Percentiles rank a stretch among this genome's conserved stretches.
Evolutionary conservation across 2,329 filamentous ascomycete genomes (phyloP).

Genomic region (Ascomycota sp.): DNA sequence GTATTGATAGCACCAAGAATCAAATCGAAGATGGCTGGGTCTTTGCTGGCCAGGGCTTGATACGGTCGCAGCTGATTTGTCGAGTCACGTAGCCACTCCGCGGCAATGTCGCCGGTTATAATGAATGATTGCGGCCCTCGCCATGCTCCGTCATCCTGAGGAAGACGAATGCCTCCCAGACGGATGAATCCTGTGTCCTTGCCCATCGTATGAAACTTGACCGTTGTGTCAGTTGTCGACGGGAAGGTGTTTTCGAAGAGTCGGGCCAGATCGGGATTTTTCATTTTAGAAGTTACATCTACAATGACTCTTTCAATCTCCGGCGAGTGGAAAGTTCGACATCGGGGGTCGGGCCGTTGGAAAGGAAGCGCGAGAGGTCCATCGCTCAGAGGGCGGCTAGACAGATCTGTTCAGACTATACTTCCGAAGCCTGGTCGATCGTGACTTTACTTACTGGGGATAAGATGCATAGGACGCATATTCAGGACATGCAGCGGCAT

Average conservation of each 20-base stretch:
- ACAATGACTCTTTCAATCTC: constrained; percentile 73
- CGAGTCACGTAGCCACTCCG: constrained; percentile 78
- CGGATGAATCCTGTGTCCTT: constrained; percentile 16
- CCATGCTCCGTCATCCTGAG: constrained; percentile 41
- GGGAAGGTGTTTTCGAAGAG: constrained; percentile 92
- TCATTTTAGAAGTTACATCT: constrained; percentile 57
- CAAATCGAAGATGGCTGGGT: constrained; percentile 52
- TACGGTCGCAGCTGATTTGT: constrained; percentile 88
- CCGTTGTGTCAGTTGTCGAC: constrained; percentile 63
- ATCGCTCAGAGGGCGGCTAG: constrained; percentile 53
- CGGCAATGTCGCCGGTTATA: constrained; percentile 80
- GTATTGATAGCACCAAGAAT: constrained; percentile 91
- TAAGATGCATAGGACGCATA: constrained; percentile 17
- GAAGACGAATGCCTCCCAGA: constrained; percentile 9
- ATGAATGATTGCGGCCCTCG: constrained; percentile 75
- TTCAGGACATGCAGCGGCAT: constrained; percentile 15
- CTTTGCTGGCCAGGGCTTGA: constrained; percentile 61
- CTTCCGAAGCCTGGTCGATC: neutral
- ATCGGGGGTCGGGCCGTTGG: constrained; percentile 59
- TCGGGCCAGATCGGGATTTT: constrained; percentile 68
- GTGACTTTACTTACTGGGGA: constrained; percentile 14
- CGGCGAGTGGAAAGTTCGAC: constrained; percentile 73
- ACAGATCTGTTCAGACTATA: neutral
- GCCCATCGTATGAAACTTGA: constrained; percentile 63
- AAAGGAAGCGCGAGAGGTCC: constrained; percentile 64